Evolutionary conservation across 108 stramenopile genomes (phyloP).

Genomic region (Skeletonema marinoi): DNA sequence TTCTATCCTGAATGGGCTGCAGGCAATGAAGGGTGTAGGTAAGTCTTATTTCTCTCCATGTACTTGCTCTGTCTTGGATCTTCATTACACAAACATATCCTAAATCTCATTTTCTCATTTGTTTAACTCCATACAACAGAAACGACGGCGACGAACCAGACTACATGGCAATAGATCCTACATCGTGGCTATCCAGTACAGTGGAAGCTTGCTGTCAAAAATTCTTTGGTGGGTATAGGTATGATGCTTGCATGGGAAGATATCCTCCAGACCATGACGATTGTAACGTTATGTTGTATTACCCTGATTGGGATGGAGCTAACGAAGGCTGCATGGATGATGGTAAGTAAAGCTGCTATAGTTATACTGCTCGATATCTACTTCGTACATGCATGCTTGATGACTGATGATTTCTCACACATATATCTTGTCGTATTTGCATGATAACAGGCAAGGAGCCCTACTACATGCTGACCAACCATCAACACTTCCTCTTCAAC

Average conservation of each 20-base stretch:
- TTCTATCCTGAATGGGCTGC: background rate
- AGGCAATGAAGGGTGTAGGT: background rate
- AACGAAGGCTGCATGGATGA: background rate
- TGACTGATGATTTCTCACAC: background rate
- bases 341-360: background rate
- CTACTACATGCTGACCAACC: background rate
- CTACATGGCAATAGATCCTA: background rate
- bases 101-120: background rate
- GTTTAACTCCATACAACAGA: background rate
- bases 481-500: background rate
- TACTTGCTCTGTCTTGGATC: too few relatives aligned
- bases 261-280: background rate
- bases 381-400: too few relatives aligned
- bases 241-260: background rate
- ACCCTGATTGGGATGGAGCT: background rate
- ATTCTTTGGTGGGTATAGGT: background rate
- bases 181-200: background rate
- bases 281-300: background rate
- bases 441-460: background rate
- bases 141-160: constrained; percentile 6
- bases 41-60: background rate
- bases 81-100: too few relatives aligned
- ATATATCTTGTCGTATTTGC: background rate
- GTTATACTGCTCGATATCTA: background rate
- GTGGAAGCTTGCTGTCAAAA: background rate